phyloP scores from a whole-genome alignment of 345 rosid genomes.

The Dovyalis caffra region DNA sequence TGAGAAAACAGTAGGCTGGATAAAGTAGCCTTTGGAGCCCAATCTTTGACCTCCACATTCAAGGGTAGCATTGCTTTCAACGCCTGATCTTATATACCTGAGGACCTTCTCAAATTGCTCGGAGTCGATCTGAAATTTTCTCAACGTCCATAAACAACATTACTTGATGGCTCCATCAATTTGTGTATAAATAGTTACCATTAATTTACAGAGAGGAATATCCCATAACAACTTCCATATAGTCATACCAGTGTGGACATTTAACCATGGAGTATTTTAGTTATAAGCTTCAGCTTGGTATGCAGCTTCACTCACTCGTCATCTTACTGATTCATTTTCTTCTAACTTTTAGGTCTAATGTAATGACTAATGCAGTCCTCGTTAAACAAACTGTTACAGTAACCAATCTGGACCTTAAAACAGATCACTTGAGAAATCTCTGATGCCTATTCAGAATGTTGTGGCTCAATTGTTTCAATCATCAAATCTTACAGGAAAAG shows the following conservation, averaged over 20 bases:
- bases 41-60: slow-evolving; percentile 79
- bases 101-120: slow-evolving; percentile 74
- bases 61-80: slow-evolving; percentile 81
- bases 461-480: not conserved
- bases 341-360: not conserved
- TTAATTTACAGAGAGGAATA: not conserved
- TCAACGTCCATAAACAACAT: not conserved
- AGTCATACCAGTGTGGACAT: not conserved
- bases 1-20: slow-evolving; percentile 95
- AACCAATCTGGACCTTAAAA: not conserved
- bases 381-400: not conserved
- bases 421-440: not conserved
- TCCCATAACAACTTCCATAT: not conserved
- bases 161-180: not conserved
- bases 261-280: not conserved
- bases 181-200: not conserved
- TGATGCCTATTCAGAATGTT: not conserved
- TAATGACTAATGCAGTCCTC: not conserved
- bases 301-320: not conserved
- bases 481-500: not conserved
- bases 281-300: not conserved
- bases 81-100: slow-evolving; percentile 66
- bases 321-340: not conserved
- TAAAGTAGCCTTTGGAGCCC: slow-evolving; percentile 73
- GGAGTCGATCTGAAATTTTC: slow-evolving; percentile 51